These are phyloP conservation scores for Penicillium manginii DNA, from an alignment of 495 filamentous ascomycete species.

Conservation along the genomic window DNA sequence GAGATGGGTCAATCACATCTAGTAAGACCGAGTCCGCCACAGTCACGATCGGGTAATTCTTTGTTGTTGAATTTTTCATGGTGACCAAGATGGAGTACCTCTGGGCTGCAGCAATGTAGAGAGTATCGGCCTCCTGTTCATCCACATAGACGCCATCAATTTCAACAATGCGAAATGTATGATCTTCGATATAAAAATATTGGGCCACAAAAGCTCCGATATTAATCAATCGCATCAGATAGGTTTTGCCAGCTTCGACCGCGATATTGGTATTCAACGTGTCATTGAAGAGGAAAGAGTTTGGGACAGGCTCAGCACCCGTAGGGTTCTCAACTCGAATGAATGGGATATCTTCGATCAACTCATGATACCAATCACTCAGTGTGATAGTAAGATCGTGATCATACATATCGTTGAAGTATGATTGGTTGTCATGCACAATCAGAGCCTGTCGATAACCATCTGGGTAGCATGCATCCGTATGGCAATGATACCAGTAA, in stretches of 20 bases:
- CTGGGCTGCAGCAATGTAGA: slow-evolving; percentile 70
- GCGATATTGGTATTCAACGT: slow-evolving; percentile 58
- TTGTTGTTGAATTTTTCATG: slow-evolving; percentile 61
- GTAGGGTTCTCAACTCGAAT: slow-evolving; percentile 53
- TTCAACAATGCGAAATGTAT: slow-evolving; percentile 62
- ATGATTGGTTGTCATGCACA: slow-evolving; percentile 64
- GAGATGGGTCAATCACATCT: slow-evolving; percentile 31
- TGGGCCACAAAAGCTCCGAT: slow-evolving; percentile 72
- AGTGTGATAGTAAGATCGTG: slow-evolving; percentile 66
- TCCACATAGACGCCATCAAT: slow-evolving; percentile 58
- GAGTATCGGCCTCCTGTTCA: slow-evolving; percentile 57
- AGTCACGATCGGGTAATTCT: slow-evolving; percentile 68
- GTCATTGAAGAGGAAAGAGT: slow-evolving; percentile 59
- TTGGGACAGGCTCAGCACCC: slow-evolving; percentile 56
- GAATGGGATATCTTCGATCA: slow-evolving; percentile 53
- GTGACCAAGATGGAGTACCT: slow-evolving; percentile 71
- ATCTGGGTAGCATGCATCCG: slow-evolving; percentile 70
- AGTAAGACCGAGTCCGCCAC: slow-evolving; percentile 37
- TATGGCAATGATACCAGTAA: slow-evolving; percentile 84
- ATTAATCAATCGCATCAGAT: slow-evolving; percentile 78
- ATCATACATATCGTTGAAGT: slow-evolving; percentile 64
- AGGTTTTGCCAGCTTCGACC: slow-evolving; percentile 74
- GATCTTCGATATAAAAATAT: slow-evolving; percentile 77
- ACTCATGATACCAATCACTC: slow-evolving; percentile 64
- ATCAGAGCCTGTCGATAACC: slow-evolving; percentile 72